Base-by-base conservation (phyloP, 345 rosid genomes). In the Aethionema arabicum region DNA sequence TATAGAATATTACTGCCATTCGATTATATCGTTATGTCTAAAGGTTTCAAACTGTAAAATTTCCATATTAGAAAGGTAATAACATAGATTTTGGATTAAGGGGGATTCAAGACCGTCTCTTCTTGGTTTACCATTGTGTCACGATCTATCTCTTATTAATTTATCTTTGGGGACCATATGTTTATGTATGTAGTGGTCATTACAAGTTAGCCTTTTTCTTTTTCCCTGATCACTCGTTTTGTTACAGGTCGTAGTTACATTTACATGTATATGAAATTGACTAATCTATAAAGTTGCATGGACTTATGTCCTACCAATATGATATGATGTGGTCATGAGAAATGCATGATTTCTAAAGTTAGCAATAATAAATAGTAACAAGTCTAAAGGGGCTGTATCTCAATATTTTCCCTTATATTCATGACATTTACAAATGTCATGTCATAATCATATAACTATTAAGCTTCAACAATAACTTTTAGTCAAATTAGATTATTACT, bases 41-140 rank as follows among this genome's bases (percentile, higher is more conserved):
- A 21, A 21, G 27, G 27, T 21, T 21, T 21, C 27, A 21, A 21
- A 21, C 27, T 21, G 27, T 21, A 21, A 21, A 21, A 21, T 21
- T 30, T 79, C 85, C 83, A 74, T 80, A 60, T 77, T 77, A 11
- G 77, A 69, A 36, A 80, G 77, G 66, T 69, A 74, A 67, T 21
- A 21, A 21, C 27, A 66, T 61, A 36, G 35, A 39, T 37, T 69
- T 32, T 46, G 51, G 13, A 21, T 21, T 21, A 21, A 21, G 27
- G 27, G 27, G 27, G 27, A 21, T 21, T 21, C 27, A 21, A 21
- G 27, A 21, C 27, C 27, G 27, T 52, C 27, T 67, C 45, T 49
- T 59, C 37, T 58, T 59, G 37, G 44, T 32, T 54, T 46, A 62
- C 44, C 38, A 55, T 16, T 35, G 32, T 61, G 57, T 47, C 15